phyloP scores from a whole-genome alignment of 306 rosid species.

The Quillaja saponaria region DNA sequence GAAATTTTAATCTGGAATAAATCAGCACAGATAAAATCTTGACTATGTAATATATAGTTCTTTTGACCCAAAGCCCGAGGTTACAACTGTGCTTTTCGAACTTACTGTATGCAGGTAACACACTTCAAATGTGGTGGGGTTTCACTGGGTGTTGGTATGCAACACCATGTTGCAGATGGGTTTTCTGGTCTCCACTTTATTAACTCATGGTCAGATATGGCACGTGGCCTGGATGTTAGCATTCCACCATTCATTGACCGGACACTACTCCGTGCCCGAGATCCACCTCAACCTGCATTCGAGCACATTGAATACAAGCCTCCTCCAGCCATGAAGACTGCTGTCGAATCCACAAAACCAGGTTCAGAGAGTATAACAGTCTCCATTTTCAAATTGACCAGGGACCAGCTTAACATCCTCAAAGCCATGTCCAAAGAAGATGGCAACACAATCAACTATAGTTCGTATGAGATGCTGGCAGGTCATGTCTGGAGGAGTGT shows the following conservation, averaged over 20 bases:
- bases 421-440: slow-evolving; percentile 69
- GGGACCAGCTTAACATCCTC: slow-evolving; percentile 57
- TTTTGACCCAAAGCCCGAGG: too few relatives aligned
- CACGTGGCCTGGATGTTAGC: slow-evolving; percentile 72
- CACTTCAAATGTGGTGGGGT: slow-evolving; percentile 91
- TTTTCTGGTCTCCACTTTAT: slow-evolving; percentile 84
- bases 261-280: slow-evolving; percentile 65
- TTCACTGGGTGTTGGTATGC: slow-evolving; percentile 90
- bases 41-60: too few relatives aligned
- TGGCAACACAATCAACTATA: slow-evolving; percentile 60
- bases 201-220: slow-evolving; percentile 89
- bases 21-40: too few relatives aligned
- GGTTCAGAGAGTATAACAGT: slow-evolving; percentile 39
- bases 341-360: slow-evolving; percentile 38
- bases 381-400: slow-evolving; percentile 63
- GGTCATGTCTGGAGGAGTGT: slow-evolving; percentile 79
- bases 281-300: slow-evolving; percentile 73
- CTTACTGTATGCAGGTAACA: slow-evolving; percentile 55
- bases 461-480: slow-evolving; percentile 81
- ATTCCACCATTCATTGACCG: slow-evolving; percentile 74
- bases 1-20: too few relatives aligned
- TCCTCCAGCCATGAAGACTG: slow-evolving; percentile 61
- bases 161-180: slow-evolving; percentile 86
- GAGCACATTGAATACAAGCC: slow-evolving; percentile 84
- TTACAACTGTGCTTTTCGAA: background rate